These are phyloP conservation scores for Pseudocercospora cruenta DNA, from an alignment of 2,329 filamentous ascomycete species.

Conservation along the genomic window DNA sequence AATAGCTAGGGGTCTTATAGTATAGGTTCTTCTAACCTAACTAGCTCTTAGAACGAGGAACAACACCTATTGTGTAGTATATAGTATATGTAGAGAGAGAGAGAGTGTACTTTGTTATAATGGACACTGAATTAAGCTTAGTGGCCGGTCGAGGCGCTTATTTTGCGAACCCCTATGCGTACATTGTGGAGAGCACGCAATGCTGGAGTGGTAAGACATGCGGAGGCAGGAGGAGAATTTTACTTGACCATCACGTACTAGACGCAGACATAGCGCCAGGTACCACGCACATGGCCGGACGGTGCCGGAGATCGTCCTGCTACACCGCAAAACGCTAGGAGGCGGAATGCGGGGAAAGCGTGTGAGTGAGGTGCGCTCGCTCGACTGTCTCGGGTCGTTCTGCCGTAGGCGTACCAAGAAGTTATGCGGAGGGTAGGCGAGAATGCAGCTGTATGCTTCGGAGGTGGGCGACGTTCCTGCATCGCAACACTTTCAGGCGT, in stretches of 20 bases:
- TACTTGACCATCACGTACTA: constrained; percentile 25
- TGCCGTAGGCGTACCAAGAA: not conserved
- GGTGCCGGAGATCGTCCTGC: constrained; percentile 14
- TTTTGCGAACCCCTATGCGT: too few species aligned
- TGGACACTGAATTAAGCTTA: too few species aligned
- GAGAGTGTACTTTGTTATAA: too few species aligned
- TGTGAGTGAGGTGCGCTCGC: not conserved
- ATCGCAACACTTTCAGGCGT: not conserved
- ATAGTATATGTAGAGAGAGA: too few species aligned
- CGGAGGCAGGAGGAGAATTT: constrained; percentile 13
- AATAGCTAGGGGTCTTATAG: too few species aligned
- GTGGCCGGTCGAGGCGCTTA: too few species aligned
- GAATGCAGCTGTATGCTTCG: not conserved
- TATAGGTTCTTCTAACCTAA: too few species aligned
- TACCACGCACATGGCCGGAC: constrained; percentile 20
- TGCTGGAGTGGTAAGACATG: constrained; percentile 8
- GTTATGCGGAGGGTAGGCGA: not conserved
- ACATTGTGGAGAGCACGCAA: constrained; percentile 11
- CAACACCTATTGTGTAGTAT: too few species aligned
- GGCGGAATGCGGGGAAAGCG: constrained; percentile 17
- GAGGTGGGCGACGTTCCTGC: not conserved
- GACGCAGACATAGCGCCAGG: constrained; percentile 18
- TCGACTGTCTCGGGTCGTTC: not conserved
- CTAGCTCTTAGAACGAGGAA: too few species aligned
- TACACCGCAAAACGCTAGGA: constrained; percentile 15